Evolutionary conservation across 2,329 filamentous ascomycete species (phyloP).

Genomic region (Teratosphaeria nubilosa): DNA sequence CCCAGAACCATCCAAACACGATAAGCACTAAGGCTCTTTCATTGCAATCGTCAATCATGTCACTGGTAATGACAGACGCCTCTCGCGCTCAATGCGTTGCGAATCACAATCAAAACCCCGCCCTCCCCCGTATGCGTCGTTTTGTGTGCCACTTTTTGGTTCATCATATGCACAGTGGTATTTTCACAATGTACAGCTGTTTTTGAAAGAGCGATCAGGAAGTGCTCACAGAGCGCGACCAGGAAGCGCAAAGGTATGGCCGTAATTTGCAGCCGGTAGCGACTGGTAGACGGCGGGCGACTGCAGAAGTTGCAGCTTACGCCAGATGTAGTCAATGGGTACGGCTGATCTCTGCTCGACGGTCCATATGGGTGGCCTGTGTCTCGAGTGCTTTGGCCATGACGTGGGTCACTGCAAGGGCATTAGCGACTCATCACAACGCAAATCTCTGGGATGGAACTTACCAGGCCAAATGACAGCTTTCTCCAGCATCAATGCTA

Average conservation of each 20-base stretch:
- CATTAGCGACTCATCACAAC: constrained; percentile 3
- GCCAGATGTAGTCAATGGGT: constrained; percentile 1
- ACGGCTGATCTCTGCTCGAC: constrained; percentile 44
- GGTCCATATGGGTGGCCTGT: constrained; percentile 54
- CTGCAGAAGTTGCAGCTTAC: neutral
- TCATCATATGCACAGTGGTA: neutral
- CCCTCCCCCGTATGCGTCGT: neutral
- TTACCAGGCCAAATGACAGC: constrained; percentile 86
- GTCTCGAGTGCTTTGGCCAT: constrained; percentile 57
- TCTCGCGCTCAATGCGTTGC: neutral
- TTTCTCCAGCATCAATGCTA: constrained; percentile 78
- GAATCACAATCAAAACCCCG: neutral
- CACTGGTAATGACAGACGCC: neutral
- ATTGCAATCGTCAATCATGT: neutral
- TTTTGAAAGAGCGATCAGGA: neutral
- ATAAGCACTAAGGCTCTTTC: neutral
- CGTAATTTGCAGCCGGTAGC: neutral
- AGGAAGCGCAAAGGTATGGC: neutral
- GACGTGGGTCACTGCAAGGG: constrained; percentile 51
- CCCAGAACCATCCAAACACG: neutral
- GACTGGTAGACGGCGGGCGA: neutral
- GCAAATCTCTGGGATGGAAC: constrained; percentile 21
- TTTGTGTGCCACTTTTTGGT: neutral
- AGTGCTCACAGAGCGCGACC: neutral
- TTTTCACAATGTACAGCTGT: neutral